Evolutionary conservation across 305 asterid genomes (phyloP).

Genomic region (Fraxinus nigra): DNA sequence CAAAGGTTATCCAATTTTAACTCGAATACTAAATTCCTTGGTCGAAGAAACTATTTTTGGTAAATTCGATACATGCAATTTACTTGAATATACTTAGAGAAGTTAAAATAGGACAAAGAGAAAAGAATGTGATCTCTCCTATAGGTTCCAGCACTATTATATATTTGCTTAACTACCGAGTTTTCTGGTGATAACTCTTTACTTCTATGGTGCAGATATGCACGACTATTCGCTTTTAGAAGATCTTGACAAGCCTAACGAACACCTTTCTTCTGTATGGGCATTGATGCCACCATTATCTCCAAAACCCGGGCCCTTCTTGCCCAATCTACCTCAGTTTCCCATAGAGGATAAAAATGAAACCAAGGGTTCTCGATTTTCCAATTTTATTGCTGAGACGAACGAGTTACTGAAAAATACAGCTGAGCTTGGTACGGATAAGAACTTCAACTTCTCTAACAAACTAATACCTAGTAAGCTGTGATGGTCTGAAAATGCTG

Average conservation of each 20-base stretch:
- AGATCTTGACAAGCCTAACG: conserved; percentile 77
- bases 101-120: neutral
- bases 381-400: conserved; percentile 78
- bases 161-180: neutral
- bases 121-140: neutral
- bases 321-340: conserved; percentile 39
- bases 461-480: conserved; percentile 61
- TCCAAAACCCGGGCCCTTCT: conserved; percentile 59
- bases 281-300: conserved; percentile 82
- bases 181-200: neutral
- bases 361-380: conserved; percentile 77
- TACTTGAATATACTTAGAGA: neutral
- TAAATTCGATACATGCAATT: neutral
- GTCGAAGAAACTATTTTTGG: neutral
- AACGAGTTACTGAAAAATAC: conserved; percentile 46
- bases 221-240: conserved; percentile 49
- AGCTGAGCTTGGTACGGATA: conserved; percentile 38
- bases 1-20: conserved; percentile 40
- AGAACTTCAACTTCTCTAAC: conserved; percentile 30
- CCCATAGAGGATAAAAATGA: conserved; percentile 48
- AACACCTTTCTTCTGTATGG: conserved; percentile 83
- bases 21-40: neutral
- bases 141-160: neutral
- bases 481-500: conserved; percentile 30
- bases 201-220: conserved; percentile 55